Conservation (phyloP, 805 yeast genomes). For the Metschnikowia peoriensis region DNA sequence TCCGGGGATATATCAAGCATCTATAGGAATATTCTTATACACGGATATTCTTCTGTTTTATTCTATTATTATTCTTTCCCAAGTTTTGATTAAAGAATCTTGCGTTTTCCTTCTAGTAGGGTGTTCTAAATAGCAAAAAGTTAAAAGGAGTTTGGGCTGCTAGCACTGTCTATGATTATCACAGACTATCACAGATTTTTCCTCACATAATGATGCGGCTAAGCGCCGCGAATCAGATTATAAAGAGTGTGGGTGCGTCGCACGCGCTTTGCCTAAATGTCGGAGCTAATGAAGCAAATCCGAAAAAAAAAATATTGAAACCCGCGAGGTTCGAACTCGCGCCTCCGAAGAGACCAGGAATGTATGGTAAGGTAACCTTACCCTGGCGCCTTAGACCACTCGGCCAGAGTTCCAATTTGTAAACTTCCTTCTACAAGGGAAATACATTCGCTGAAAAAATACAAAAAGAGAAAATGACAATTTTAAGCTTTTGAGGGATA, state of each 20-base stretch:
- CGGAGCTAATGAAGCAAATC: no score
- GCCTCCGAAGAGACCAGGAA: constrained; percentile 25
- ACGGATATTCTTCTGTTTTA: not conserved
- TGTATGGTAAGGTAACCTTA: constrained; percentile 23
- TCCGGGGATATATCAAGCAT: constrained; percentile 1
- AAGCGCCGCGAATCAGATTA: not conserved
- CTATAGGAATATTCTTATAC: not conserved
- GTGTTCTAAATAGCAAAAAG: no score
- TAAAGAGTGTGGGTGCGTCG: not conserved
- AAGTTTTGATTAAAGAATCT: no score
- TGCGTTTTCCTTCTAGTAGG: no score
- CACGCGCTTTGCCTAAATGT: not conserved
- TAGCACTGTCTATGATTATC: not conserved
- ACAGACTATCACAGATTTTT: not conserved
- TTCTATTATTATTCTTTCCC: no score
- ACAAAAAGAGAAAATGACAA: not conserved
- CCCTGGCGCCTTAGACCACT: constrained; percentile 25
- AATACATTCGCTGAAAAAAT: not conserved
- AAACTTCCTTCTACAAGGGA: not conserved
- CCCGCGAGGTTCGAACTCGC: constrained; percentile 24
- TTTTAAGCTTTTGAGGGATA: no score
- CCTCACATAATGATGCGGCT: not conserved
- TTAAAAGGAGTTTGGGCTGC: no score
- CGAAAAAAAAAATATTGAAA: constrained; percentile 16
- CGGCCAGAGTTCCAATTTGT: constrained; percentile 19